These are phyloP conservation scores for Cercophora scortea DNA, from an alignment of 495 filamentous ascomycete species.

Conservation along the genomic window DNA sequence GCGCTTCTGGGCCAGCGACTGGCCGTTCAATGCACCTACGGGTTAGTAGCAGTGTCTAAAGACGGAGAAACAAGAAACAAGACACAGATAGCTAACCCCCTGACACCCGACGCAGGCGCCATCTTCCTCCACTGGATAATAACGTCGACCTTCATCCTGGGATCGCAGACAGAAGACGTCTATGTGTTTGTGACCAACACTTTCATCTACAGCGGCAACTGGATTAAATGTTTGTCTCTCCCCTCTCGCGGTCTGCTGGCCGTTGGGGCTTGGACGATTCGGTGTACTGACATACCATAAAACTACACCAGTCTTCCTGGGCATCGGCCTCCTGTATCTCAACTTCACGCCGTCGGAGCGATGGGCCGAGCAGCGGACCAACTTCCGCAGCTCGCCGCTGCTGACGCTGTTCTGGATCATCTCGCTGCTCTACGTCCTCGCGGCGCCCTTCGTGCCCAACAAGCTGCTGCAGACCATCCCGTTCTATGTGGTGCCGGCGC, in stretches of 20 bases:
- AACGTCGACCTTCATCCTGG: constrained; percentile 51
- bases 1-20: constrained; percentile 53
- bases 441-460: constrained; percentile 36
- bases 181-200: constrained; percentile 22
- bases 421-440: constrained; percentile 32
- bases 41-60: too few species aligned
- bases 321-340: constrained; percentile 34
- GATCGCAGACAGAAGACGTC: constrained; percentile 11
- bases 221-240: constrained; percentile 16
- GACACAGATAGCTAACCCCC: too few species aligned
- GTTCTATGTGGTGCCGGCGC: constrained; percentile 35
- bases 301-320: constrained; percentile 33
- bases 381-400: constrained; percentile 31
- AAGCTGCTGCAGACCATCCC: constrained; percentile 24
- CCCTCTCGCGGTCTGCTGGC: too few species aligned
- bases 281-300: constrained; percentile 26
- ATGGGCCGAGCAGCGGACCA: constrained; percentile 27
- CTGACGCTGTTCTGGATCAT: constrained; percentile 38
- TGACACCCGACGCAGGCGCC: constrained; percentile 28
- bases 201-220: constrained; percentile 29
- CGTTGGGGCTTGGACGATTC: constrained; percentile 14
- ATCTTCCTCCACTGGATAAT: constrained; percentile 58
- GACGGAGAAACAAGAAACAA: too few species aligned
- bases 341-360: constrained; percentile 31
- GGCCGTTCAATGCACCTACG: constrained; percentile 49